Conservation (phyloP, 1,284 basidiomycete species). For the Cutaneotrichosporon cavernicola region DNA sequence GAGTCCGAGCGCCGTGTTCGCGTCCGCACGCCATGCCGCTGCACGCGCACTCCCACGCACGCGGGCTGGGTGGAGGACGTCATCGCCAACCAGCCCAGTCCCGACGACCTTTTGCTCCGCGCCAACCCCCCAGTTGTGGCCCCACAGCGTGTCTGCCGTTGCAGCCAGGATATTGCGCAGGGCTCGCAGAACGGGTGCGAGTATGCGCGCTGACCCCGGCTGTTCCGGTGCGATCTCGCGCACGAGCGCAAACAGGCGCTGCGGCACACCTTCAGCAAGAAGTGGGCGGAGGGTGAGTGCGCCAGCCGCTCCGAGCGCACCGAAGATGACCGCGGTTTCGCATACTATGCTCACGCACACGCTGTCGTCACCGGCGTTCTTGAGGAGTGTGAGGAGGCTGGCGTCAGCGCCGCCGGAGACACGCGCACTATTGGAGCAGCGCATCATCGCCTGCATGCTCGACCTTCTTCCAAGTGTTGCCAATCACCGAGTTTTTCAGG, state of each 20-base stretch:
- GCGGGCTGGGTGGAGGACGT: conserved; percentile 21
- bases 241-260: conserved; percentile 34
- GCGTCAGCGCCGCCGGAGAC: conserved; percentile 2
- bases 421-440: conserved; percentile 38
- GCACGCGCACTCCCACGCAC: conserved; percentile 22
- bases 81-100: conserved; percentile 40
- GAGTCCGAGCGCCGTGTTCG: conserved; percentile 26
- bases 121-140: conserved; percentile 50
- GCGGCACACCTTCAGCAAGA: conserved; percentile 31
- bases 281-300: conserved; percentile 41
- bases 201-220: conserved; percentile 18
- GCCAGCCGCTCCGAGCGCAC: conserved; percentile 49
- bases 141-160: conserved; percentile 48
- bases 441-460: conserved; percentile 44
- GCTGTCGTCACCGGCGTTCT: conserved; percentile 13
- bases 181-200: conserved; percentile 40
- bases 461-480: conserved; percentile 52
- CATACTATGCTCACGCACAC: conserved; percentile 34
- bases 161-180: conserved; percentile 46
- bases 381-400: conserved; percentile 30
- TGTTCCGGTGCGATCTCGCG: conserved; percentile 16
- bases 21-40: conserved; percentile 30
- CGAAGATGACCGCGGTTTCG: conserved; percentile 51
- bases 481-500: conserved; percentile 52
- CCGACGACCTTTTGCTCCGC: conserved; percentile 43